Evolutionary conservation across 2,329 filamentous ascomycete genomes (phyloP).

Genomic region (Aspergillus versicolor): DNA sequence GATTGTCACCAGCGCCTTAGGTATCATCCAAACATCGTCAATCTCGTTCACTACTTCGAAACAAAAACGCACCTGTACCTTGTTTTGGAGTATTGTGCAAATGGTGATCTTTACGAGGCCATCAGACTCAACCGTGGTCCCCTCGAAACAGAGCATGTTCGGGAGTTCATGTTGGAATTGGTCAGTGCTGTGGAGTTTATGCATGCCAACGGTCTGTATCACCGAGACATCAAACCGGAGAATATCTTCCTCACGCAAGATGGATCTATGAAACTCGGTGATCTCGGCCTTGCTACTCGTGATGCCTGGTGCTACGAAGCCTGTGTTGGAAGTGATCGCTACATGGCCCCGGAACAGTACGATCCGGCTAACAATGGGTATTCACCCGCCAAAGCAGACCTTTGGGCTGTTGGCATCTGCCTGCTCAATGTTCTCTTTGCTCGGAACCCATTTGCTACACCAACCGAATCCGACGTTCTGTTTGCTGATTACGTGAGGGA

Average conservation of each 20-base stretch:
- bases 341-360: conserved; percentile 99
- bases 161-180: conserved; percentile 94
- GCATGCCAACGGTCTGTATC: conserved; percentile 87
- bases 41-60: conserved; percentile 86
- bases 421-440: conserved; percentile 95
- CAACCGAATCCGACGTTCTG: conserved; percentile 84
- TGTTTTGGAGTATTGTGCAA: conserved; percentile 91
- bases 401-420: conserved; percentile 97
- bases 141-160: conserved; percentile 91
- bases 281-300: conserved; percentile 89
- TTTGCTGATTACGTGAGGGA: conserved; percentile 93
- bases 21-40: conserved; percentile 87
- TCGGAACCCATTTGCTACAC: conserved; percentile 90
- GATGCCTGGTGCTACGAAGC: conserved; percentile 89
- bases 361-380: conserved; percentile 86
- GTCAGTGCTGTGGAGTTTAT: conserved; percentile 87
- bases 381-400: conserved; percentile 86
- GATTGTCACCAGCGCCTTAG: conserved; percentile 77
- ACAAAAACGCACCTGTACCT: conserved; percentile 86
- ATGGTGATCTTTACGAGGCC: conserved; percentile 95
- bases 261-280: conserved; percentile 91
- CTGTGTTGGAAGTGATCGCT: conserved; percentile 94
- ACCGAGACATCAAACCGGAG: conserved; percentile 98
- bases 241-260: conserved; percentile 92
- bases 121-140: conserved; percentile 87